phyloP scores from a whole-genome alignment of 257 asterid species.

The Solanum chiquidenum region DNA sequence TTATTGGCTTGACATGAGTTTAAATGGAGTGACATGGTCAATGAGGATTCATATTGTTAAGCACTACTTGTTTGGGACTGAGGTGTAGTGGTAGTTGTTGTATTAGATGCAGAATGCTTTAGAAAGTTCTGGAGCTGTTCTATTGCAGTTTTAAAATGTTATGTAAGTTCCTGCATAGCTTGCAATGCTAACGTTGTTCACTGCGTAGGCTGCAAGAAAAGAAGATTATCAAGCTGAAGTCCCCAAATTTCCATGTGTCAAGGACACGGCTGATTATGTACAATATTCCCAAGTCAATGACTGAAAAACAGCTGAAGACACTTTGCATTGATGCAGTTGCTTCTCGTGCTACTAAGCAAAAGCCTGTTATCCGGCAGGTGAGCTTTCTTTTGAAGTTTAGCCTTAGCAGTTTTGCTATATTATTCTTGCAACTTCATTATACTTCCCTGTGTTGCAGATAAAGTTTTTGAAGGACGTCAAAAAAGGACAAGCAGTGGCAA shows the following conservation, averaged over 20 bases:
- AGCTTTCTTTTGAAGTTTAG: slow-evolving; percentile 4
- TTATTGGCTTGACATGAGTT: neutral
- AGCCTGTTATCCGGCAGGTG: slow-evolving; percentile 84
- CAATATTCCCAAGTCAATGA: slow-evolving; percentile 78
- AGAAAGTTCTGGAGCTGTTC: neutral
- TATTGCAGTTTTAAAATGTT: neutral
- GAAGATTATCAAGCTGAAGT: slow-evolving; percentile 66
- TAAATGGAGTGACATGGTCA: neutral
- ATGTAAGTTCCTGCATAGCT: neutral
- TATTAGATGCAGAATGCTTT: neutral
- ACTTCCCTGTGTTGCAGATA: slow-evolving; percentile 33
- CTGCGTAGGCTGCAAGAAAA: slow-evolving; percentile 69
- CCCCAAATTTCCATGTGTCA: slow-evolving; percentile 89
- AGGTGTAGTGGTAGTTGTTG: neutral
- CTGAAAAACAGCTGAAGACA: slow-evolving; percentile 48
- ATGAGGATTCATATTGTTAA: neutral
- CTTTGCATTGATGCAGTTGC: slow-evolving; percentile 61
- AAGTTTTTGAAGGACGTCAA: slow-evolving; percentile 58
- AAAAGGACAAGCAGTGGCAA: slow-evolving; percentile 43
- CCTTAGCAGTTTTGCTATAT: neutral
- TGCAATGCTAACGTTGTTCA: neutral
- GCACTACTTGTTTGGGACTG: neutral
- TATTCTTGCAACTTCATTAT: neutral
- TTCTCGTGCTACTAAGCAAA: slow-evolving; percentile 94
- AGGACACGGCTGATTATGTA: slow-evolving; percentile 78